Conservation (phyloP, 352 stramenopile genomes). For the Globisporangium cederbergense region DNA sequence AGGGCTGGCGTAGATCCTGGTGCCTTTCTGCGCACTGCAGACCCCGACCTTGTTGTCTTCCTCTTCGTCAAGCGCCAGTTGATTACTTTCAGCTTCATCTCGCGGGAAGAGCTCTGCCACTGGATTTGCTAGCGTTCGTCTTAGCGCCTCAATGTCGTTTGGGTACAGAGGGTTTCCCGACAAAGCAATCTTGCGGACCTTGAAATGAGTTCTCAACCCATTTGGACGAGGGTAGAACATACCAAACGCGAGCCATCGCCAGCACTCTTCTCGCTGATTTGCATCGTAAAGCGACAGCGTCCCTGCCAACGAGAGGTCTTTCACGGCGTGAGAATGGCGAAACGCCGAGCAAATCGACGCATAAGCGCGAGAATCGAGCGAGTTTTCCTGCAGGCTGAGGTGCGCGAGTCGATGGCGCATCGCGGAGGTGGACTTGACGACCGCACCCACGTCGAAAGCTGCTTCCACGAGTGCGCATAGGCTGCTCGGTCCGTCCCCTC, state of each 20-base stretch:
- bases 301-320: constrained; percentile 5
- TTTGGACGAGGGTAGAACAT: constrained; percentile 4
- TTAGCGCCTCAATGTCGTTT: constrained; percentile 8
- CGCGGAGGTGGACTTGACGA: not conserved
- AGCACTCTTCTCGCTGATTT: constrained; percentile 11
- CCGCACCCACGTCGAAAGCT: constrained; percentile 7
- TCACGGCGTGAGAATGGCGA: not conserved
- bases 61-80: not conserved
- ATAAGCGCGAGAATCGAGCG: not conserved
- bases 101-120: not conserved
- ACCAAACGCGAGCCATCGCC: constrained; percentile 17
- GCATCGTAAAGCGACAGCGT: constrained; percentile 10
- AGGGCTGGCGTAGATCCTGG: not conserved
- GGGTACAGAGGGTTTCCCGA: constrained; percentile 11
- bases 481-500: not conserved
- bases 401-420: not conserved
- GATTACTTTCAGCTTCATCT: not conserved
- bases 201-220: not conserved
- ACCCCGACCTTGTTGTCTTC: not conserved
- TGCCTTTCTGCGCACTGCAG: not conserved
- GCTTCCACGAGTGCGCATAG: constrained; percentile 1
- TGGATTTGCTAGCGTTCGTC: not conserved
- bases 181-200: constrained; percentile 6
- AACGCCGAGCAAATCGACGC: constrained; percentile 10
- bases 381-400: constrained; percentile 3